Evolutionary conservation across 2,329 filamentous ascomycete species (phyloP).

Genomic region (Stachybotrys chlorohalonatus): DNA sequence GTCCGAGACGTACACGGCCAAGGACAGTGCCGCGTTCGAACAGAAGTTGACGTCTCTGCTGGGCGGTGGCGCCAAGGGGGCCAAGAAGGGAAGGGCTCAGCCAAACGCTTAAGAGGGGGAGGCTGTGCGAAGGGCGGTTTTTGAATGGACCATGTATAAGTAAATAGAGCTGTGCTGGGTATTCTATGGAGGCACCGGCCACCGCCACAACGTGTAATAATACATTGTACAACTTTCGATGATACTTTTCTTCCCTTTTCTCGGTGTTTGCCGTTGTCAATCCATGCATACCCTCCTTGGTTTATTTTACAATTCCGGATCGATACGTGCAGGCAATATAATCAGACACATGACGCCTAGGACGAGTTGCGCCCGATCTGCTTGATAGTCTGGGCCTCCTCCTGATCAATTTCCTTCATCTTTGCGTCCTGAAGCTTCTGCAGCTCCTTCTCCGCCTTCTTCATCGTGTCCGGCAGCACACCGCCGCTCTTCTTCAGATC

Average conservation of each 20-base stretch:
- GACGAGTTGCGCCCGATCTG: constrained; percentile 22
- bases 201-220: background rate
- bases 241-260: background rate
- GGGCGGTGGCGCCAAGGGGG: constrained; percentile 8
- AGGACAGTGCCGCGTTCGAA: constrained; percentile 27
- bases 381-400: constrained; percentile 39
- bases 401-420: constrained; percentile 38
- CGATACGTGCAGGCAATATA: background rate
- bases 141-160: background rate
- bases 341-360: background rate
- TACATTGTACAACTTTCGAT: constrained; percentile 1
- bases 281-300: background rate
- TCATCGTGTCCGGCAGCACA: constrained; percentile 38
- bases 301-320: background rate
- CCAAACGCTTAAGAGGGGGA: constrained; percentile 11
- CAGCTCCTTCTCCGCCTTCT: constrained; percentile 36
- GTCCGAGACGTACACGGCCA: constrained; percentile 24
- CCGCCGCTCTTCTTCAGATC: constrained; percentile 35
- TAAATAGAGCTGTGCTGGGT: background rate
- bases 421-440: constrained; percentile 44
- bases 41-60: constrained; percentile 26
- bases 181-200: background rate
- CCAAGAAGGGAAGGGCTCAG: constrained; percentile 7
- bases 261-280: background rate
- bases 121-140: background rate